These are phyloP conservation scores for Xylariomycetidae sp. DNA, from an alignment of 2,329 filamentous ascomycete species.

Conservation along the genomic window DNA sequence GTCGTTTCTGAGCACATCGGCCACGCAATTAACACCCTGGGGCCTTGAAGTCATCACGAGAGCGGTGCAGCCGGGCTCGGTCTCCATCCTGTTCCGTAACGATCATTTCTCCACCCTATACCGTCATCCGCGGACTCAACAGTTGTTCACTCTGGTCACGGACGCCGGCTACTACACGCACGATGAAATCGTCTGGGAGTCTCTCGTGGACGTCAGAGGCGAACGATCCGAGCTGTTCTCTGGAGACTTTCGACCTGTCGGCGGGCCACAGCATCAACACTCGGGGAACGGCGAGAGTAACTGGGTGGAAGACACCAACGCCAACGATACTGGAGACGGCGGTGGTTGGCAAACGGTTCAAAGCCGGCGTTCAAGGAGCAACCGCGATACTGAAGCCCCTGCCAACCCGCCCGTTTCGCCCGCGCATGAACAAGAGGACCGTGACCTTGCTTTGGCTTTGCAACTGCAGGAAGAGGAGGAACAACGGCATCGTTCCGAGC, in stretches of 20 bases:
- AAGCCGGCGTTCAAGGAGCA: conserved; percentile 24
- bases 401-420: conserved; percentile 29
- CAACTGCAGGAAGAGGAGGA: conserved; percentile 96
- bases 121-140: conserved; percentile 71
- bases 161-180: conserved; percentile 86
- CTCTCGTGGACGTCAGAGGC: conserved; percentile 80
- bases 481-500: conserved; percentile 58
- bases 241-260: conserved; percentile 84
- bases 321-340: conserved; percentile 21
- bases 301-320: conserved; percentile 13
- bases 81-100: conserved; percentile 92
- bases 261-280: conserved; percentile 39
- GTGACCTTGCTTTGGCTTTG: conserved; percentile 79
- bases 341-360: conserved; percentile 53
- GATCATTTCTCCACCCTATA: conserved; percentile 96
- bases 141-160: conserved; percentile 80
- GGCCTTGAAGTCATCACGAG: conserved; percentile 71
- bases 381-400: conserved; percentile 12
- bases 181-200: conserved; percentile 94
- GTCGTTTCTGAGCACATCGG: conserved; percentile 68
- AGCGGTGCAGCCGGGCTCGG: conserved; percentile 66
- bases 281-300: conserved; percentile 6
- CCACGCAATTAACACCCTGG: conserved; percentile 80
- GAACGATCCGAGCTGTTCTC: conserved; percentile 78
- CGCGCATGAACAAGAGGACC: conserved; percentile 66